Evolutionary conservation across 768 basidiomycete species (phyloP), one percentile per base, ranked within the genome.

Genomic region (Amanita inopinata): DNA sequence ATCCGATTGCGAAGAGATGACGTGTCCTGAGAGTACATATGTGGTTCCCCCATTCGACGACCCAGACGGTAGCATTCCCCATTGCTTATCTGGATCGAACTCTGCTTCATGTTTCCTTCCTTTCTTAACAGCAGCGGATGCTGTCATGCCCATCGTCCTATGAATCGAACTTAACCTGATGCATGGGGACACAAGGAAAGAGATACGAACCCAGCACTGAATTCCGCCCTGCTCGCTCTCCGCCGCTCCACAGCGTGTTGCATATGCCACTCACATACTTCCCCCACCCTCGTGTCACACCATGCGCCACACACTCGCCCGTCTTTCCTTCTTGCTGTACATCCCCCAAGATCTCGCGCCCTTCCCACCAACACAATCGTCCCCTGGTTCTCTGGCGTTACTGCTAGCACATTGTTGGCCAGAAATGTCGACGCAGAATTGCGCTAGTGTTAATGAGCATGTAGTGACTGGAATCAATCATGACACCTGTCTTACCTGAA

Each of bases 181-280:
- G 40, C 3, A 36, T 7, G n/a, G 30, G 32, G 24, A 20, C 9
- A n/a, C 34, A 19, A 46, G 11, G 24, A 33, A 37, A 8, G 30
- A 27, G 34, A 44, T 12, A 65, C 79, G 14, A 46, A 93, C 91
- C 87, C 85, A 5, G 67, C 64, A 12, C 86, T 73, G 52, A 97
- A 96, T 61, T 99, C 96, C 1, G 94, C 73, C 35, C 94, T 73
- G 0, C 74, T 75, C 0, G 84, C 81, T 6, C 91, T 70, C 11
- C 73, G 69, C 15, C 78, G 65, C 59, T 88, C 71, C 3, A 98
- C 77, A 0, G 92, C 87, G 17, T 72, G 70, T 47, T 89, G 81
- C 30, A 97, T 59, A 62, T 99, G 96, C 61, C 76, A 99, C 32
- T 97, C 93, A 60, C 96, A 99, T 2, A 86, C 80, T 14, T 86